Evolutionary conservation across 1,284 basidiomycete genomes (phyloP), one percentile per base, ranked within the genome.

Genomic region (Ceratobasidium sp.): DNA sequence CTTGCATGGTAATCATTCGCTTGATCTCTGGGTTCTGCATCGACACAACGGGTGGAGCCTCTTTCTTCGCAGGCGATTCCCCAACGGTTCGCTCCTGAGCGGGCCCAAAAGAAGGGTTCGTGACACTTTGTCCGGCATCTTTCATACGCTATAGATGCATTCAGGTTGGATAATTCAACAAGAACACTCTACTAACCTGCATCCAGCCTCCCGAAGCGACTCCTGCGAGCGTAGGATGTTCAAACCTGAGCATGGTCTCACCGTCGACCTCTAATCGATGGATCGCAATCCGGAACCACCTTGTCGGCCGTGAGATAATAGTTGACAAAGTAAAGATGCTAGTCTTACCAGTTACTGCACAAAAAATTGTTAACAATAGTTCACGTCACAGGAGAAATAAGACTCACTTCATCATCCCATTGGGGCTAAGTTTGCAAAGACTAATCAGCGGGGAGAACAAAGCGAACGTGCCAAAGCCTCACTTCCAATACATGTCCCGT

Each of bases 281-380:
- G 29, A 91, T 84, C 0, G 85, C 87, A 64, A 91, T 87, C 52
- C 89, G 84, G 82, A 91, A 91, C 89, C 89, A 90, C 86, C 87
- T 83, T 76, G 80, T 81, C 17, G 44, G 52, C 15, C 25, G 66
- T 64, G 40, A 56, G 49, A 25, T 43, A 15, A 5, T 7, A 29
- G 11, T 40, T 17, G 5, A 22, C 5, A n/a, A 6, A 7, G 4
- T 34, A 29, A n/a, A 19, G 37, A 13, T 29, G 13, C 11, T 46
- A 17, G 7, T 46, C 37, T 57, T 76, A 86, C 84, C 85, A 86
- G 77, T 86, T 88, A 74, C 68, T 71, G 43, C 6, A 17, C 7
- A 56, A 37, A 17, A 56, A 7, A 25, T 54, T 29, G 56, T 22
- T 17, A 11, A 49, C 43, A 6, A 32, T 25, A 76, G 76, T 77